Percentiles rank a stretch among this genome's conserved stretches.
Conservation (phyloP, 306 rosid genomes). For the Ammopiptanthus mongolicus region DNA sequence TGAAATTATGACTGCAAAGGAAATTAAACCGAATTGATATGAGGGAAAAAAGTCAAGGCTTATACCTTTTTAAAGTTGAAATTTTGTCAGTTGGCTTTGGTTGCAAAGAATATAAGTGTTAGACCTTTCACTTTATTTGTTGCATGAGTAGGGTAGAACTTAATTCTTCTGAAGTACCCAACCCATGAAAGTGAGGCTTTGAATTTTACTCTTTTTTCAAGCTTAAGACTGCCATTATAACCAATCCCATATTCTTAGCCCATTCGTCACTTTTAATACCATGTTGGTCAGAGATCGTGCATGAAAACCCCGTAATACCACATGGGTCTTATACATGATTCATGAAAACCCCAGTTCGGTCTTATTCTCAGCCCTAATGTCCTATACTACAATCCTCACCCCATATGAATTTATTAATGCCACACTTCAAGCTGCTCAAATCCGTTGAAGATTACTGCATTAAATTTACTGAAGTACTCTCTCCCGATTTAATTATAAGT, state of each 20-base stretch:
- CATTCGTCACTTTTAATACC: constrained; percentile 38
- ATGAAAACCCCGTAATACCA: constrained; percentile 23
- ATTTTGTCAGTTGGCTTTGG: constrained; percentile 73
- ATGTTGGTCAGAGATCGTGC: constrained; percentile 48
- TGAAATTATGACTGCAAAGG: constrained; percentile 49
- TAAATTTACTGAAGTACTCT: background rate
- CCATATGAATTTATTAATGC: constrained; percentile 6
- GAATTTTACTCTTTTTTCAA: constrained; percentile 41
- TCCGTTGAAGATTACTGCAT: background rate
- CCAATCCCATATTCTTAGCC: constrained; percentile 41
- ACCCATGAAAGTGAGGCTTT: constrained; percentile 45
- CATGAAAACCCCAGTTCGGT: constrained; percentile 24
- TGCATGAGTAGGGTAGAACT: constrained; percentile 43
- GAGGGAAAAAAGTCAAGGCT: constrained; percentile 27
- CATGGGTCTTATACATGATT: constrained; percentile 42
- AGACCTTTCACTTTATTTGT: constrained; percentile 56
- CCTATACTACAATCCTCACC: background rate
- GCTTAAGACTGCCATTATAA: constrained; percentile 55
- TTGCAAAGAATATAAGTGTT: constrained; percentile 82
- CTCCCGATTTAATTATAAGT: too few relatives aligned
- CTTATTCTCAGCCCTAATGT: constrained; percentile 12
- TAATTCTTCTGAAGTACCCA: constrained; percentile 21
- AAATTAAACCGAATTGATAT: constrained; percentile 16
- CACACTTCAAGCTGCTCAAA: background rate
- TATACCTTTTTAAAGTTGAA: constrained; percentile 59